Conservation (phyloP, 2,329 filamentous ascomycete species). For the Aspergillus sclerotialis region DNA sequence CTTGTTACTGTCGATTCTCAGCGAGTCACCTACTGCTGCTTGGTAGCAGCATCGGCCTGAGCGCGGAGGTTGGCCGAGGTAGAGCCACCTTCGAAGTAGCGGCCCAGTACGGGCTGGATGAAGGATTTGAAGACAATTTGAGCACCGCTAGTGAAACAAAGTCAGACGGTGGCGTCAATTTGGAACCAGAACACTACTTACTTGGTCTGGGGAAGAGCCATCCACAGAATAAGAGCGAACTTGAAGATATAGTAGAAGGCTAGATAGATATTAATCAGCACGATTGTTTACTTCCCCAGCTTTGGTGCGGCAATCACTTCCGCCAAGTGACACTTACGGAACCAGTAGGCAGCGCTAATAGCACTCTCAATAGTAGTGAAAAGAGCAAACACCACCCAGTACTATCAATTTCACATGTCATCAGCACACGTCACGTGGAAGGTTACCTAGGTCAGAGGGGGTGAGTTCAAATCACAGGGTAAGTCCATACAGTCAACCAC, state of each 20-base stretch:
- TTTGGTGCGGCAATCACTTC: neutral
- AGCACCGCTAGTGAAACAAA: conserved; percentile 60
- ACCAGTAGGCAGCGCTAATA: conserved; percentile 63
- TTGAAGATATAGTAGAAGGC: conserved; percentile 99
- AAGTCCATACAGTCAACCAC: conserved; percentile 51
- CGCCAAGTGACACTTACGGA: conserved; percentile 40
- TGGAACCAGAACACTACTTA: conserved; percentile 44
- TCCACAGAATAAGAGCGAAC: conserved; percentile 95
- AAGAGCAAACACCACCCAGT: conserved; percentile 63
- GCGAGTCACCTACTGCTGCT: conserved; percentile 47
- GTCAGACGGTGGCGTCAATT: neutral
- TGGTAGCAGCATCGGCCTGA: conserved; percentile 67
- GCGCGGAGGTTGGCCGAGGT: conserved; percentile 82
- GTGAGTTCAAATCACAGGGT: neutral
- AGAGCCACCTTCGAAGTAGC: conserved; percentile 74
- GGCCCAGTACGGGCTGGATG: conserved; percentile 81
- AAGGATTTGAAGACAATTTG: conserved; percentile 96
- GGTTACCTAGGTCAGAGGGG: neutral
- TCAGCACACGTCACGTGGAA: conserved; percentile 21
- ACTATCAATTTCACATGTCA: conserved; percentile 37
- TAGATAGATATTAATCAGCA: conserved; percentile 21
- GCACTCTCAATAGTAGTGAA: conserved; percentile 60
- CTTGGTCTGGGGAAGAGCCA: conserved; percentile 89
- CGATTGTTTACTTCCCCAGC: neutral
- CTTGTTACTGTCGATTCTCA: conserved; percentile 13